These are phyloP conservation scores for Cylindrotheca fusiformis DNA, from an alignment of 108 stramenopile genomes.

Conservation along the genomic window DNA sequence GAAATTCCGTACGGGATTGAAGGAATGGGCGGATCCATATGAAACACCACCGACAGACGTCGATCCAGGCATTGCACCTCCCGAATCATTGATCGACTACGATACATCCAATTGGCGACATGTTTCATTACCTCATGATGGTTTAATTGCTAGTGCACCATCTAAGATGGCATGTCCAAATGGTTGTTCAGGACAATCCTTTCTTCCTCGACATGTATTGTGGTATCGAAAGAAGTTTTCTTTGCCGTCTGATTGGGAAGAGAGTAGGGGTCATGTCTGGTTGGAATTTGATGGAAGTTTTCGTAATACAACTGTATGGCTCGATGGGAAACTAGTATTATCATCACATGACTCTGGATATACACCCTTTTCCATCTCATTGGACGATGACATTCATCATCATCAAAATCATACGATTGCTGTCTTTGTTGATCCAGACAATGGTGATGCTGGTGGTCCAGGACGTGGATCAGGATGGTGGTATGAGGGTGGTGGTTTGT, in stretches of 20 bases:
- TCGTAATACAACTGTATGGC: constrained; percentile 37
- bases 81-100: constrained; percentile 16
- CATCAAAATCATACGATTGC: constrained; percentile 12
- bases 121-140: constrained; percentile 36
- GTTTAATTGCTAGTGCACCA: constrained; percentile 21
- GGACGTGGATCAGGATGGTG: constrained; percentile 36
- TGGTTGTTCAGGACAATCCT: constrained; percentile 39
- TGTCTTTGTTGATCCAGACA: constrained; percentile 45
- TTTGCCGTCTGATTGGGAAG: constrained; percentile 15
- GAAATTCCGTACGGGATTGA: constrained; percentile 33
- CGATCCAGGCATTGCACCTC: constrained; percentile 29
- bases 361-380: constrained; percentile 26
- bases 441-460: constrained; percentile 29
- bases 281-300: constrained; percentile 41
- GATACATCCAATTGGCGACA: constrained; percentile 26
- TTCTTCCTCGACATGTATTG: constrained; percentile 35
- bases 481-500: constrained; percentile 49
- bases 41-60: constrained; percentile 17
- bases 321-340: constrained; percentile 18
- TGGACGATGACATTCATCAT: background rate
- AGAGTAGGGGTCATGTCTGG: constrained; percentile 4
- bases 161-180: constrained; percentile 28
- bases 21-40: constrained; percentile 19
- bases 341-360: constrained; percentile 30
- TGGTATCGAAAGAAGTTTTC: constrained; percentile 39